These are phyloP conservation scores for Coemansia sp. DNA, from an alignment of 192 early-diverging fungal genomes.

Conservation along the genomic window DNA sequence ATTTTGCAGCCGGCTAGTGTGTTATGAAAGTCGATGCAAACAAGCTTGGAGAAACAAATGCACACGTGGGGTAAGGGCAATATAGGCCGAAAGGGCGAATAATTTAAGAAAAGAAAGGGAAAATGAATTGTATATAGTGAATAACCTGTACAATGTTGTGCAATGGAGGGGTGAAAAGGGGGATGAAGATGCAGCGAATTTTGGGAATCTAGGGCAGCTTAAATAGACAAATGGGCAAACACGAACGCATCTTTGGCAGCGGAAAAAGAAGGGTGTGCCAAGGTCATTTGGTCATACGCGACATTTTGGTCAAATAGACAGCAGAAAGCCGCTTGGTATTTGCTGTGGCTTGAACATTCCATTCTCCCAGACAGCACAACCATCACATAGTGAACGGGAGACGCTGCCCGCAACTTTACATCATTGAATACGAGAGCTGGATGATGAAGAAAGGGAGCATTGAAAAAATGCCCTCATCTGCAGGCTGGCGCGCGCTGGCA, in stretches of 20 bases:
- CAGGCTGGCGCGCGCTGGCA: background rate
- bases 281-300: background rate
- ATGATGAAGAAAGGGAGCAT: constrained; percentile 7
- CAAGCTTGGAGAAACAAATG: background rate
- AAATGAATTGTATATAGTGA: constrained; percentile 5
- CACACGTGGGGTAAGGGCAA: background rate
- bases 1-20: too few species aligned
- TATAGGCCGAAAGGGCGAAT: background rate
- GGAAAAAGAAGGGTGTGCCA: background rate
- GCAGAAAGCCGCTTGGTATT: background rate
- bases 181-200: background rate
- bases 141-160: constrained; percentile 8
- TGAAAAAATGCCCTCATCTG: background rate
- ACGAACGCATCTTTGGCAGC: background rate
- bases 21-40: background rate
- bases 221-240: background rate
- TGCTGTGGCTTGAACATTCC: constrained; percentile 1
- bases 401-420: too few species aligned
- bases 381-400: too few species aligned
- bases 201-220: background rate
- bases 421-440: background rate
- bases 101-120: constrained; percentile 3
- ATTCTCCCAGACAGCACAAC: background rate
- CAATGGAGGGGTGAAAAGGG: background rate
- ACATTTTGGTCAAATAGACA: constrained; percentile 1